Conservation (phyloP, 1,284 basidiomycete genomes). For the Megacollybia platyphylla region DNA sequence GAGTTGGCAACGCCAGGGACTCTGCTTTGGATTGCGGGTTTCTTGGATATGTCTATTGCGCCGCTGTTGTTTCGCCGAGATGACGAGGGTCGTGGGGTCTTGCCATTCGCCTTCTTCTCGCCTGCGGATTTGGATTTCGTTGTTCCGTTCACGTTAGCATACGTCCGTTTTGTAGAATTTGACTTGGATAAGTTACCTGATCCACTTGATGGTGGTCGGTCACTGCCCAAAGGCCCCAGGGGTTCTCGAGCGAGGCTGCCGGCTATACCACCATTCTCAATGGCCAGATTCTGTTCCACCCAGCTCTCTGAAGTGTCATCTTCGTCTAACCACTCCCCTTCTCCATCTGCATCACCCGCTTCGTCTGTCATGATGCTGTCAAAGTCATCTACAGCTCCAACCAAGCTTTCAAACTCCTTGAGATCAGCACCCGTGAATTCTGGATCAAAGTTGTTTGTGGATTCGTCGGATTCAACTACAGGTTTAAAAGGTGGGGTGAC, state of each 20-base stretch:
- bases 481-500: slow-evolving; percentile 98
- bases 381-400: slow-evolving; percentile 37
- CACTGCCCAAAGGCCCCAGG: slow-evolving; percentile 64
- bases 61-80: background rate
- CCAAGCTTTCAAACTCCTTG: slow-evolving; percentile 41
- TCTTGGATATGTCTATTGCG: background rate
- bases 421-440: slow-evolving; percentile 91
- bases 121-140: background rate
- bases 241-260: slow-evolving; percentile 34
- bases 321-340: slow-evolving; percentile 1
- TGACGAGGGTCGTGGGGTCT: background rate
- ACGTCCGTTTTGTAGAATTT: slow-evolving; percentile 4
- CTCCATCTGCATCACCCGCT: slow-evolving; percentile 49
- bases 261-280: slow-evolving; percentile 18
- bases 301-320: slow-evolving; percentile 15
- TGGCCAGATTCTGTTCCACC: slow-evolving; percentile 11
- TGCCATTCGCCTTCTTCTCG: background rate
- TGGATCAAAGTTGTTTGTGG: slow-evolving; percentile 94
- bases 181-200: slow-evolving; percentile 6
- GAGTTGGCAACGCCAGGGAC: slow-evolving; percentile 34
- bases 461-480: slow-evolving; percentile 95
- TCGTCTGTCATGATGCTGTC: slow-evolving; percentile 73
- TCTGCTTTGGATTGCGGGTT: slow-evolving; percentile 21
- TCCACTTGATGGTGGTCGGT: slow-evolving; percentile 18
- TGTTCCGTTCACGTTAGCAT: background rate